Conservation (phyloP, 1,139 yeast species). For the Yamadazyma diospyri region DNA sequence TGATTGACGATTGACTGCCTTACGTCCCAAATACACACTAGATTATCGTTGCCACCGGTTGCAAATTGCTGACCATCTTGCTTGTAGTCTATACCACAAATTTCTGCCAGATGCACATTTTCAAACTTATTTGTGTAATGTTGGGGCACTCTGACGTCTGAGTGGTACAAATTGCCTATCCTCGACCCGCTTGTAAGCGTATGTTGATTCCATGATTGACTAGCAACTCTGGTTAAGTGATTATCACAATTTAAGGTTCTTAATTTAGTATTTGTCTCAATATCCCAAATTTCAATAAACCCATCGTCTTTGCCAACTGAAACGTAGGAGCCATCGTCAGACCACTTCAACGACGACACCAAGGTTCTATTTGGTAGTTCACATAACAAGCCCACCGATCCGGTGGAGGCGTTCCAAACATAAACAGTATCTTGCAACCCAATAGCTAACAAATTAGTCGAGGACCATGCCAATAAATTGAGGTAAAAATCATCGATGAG, state of each 20-base stretch:
- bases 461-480: slow-evolving; percentile 86
- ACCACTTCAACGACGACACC: slow-evolving; percentile 84
- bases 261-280: slow-evolving; percentile 67
- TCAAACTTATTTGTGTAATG: slow-evolving; percentile 63
- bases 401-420: slow-evolving; percentile 89
- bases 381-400: slow-evolving; percentile 69
- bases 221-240: slow-evolving; percentile 64
- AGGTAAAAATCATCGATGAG: slow-evolving; percentile 89
- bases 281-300: slow-evolving; percentile 89
- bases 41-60: slow-evolving; percentile 92
- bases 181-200: slow-evolving; percentile 79
- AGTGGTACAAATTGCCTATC: slow-evolving; percentile 79
- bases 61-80: slow-evolving; percentile 82
- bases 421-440: slow-evolving; percentile 84
- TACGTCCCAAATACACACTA: slow-evolving; percentile 94
- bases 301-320: slow-evolving; percentile 88
- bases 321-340: slow-evolving; percentile 84
- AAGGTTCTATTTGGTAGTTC: slow-evolving; percentile 50
- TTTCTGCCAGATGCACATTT: slow-evolving; percentile 71
- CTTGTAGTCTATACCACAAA: slow-evolving; percentile 90
- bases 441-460: slow-evolving; percentile 77
- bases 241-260: slow-evolving; percentile 76
- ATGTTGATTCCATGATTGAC: slow-evolving; percentile 85
- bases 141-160: slow-evolving; percentile 86
- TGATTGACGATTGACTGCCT: slow-evolving; percentile 41